Evolutionary conservation across 2,329 filamentous ascomycete genomes (phyloP).

Genomic region (Ophiostoma populinum): DNA sequence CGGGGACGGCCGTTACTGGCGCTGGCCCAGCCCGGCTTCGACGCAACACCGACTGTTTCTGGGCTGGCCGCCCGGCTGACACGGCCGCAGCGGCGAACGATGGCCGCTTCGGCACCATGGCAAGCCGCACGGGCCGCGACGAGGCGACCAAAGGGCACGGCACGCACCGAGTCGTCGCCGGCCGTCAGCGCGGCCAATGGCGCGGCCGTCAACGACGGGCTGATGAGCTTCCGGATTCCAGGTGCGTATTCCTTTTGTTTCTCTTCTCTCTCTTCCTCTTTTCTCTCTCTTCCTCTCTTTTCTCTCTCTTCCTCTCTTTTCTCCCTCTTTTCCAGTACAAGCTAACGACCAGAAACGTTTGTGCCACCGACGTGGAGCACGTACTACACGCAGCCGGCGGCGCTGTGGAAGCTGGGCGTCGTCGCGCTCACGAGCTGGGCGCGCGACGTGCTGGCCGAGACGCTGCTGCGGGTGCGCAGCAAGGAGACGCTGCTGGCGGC

Average conservation of each 20-base stretch:
- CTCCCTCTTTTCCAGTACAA: background rate
- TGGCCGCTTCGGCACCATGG: background rate
- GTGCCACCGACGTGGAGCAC: constrained; percentile 24
- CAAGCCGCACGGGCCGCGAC: too few species aligned
- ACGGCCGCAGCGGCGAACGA: background rate
- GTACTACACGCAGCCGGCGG: constrained; percentile 15
- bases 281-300: background rate
- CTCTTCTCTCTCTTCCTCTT: too few species aligned
- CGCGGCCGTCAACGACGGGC: background rate
- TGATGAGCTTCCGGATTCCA: constrained; percentile 10
- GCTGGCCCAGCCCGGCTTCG: too few species aligned
- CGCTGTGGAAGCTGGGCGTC: constrained; percentile 21
- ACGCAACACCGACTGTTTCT: too few species aligned
- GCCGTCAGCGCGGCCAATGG: constrained; percentile 5
- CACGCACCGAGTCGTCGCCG: constrained; percentile 8
- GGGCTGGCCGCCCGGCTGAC: too few species aligned
- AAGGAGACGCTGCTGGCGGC: constrained; percentile 25
- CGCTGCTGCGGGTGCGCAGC: constrained; percentile 26
- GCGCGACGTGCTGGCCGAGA: constrained; percentile 20
- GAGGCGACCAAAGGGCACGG: too few species aligned
- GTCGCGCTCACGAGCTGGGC: constrained; percentile 20
- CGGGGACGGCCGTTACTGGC: constrained; percentile 4
- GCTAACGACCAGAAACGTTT: constrained; percentile 26
- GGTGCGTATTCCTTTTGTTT: constrained; percentile 5
- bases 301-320: background rate